Base-by-base conservation (phyloP, 2,329 filamentous ascomycete species). In the Epichloe aotearoae region DNA sequence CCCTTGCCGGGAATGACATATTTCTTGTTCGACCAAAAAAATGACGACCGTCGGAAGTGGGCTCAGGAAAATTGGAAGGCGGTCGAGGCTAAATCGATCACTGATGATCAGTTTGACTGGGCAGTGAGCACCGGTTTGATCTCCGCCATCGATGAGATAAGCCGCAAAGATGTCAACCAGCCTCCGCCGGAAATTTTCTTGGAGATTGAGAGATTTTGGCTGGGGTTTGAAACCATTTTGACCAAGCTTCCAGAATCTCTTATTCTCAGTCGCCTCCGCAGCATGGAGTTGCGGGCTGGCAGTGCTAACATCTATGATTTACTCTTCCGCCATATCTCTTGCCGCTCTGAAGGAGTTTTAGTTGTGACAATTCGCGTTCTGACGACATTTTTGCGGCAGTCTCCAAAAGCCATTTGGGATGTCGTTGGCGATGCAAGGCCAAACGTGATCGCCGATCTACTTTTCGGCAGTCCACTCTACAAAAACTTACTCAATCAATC, bases 391-490 rank as follows among this genome's bases (percentile, higher is more conserved):
- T 72, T 96, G 49, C 77, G 83, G 56, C 89, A 86, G 58, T 84
- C 87, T 0, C 77, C 88, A 0, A 78, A 77, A 50, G 85, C 86
- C 43, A 93, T 96, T 59, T 96, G 91, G 91, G 84, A 88, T 59
- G 84, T 88, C 2, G 84, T 95, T 69, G 83, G 86, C 47, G 80
- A 88, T 33, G 87, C 91, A 47, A 84, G 86, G 1, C 84, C 88
- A 3, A 82, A 83, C 41, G 81, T 84, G 36, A 80, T 97, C 46
- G 80, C 88, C n/a, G 89, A 96, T 62, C 79, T 89, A 55, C 79
- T 95, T 42, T 87, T 93, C 59, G 79, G 77, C 52, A 89, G 85
- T 54, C 82, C 83, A 7, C 74, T 78, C 3, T 80, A 86, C 58
- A 74, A 75, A 36, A 68, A 68, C n/a, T 64, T 86, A 6, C 73